These are phyloP conservation scores for Puya raimondii DNA, from an alignment of 176 grass and related monocot genomes.

Conservation along the genomic window DNA sequence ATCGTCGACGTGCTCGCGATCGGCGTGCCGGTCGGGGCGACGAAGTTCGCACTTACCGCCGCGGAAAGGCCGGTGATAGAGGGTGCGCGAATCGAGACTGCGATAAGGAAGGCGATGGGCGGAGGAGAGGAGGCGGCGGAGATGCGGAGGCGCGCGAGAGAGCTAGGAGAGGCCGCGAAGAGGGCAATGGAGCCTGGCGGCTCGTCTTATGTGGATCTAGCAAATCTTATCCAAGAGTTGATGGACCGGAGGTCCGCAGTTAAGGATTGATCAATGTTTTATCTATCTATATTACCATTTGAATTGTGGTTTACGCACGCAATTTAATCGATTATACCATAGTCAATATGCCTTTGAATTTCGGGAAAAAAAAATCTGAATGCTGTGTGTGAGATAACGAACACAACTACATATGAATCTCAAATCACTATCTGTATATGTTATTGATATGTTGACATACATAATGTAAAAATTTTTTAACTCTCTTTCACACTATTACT, in stretches of 20 bases:
- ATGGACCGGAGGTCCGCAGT: not conserved
- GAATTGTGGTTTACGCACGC: no score
- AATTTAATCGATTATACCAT: no score
- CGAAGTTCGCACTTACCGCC: not conserved
- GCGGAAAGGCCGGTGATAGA: not conserved
- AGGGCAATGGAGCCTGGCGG: slow-evolving; percentile 2
- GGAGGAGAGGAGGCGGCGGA: slow-evolving; percentile 5
- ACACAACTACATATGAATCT: no score
- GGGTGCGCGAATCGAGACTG: not conserved
- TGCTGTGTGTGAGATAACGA: no score
- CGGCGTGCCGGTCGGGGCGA: slow-evolving; percentile 2
- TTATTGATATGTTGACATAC: no score
- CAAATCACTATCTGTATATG: no score
- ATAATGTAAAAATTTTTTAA: no score
- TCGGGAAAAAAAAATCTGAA: no score
- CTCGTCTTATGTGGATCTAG: not conserved
- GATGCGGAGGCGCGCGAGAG: slow-evolving; percentile 1
- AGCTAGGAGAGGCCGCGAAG: slow-evolving; percentile 1
- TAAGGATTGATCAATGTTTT: no score
- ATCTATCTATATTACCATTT: no score
- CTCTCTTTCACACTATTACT: no score
- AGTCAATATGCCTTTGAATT: no score
- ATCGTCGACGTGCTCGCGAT: slow-evolving; percentile 16
- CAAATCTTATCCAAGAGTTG: not conserved
- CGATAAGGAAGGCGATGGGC: not conserved